These are phyloP conservation scores for Rasamsonia emersonii DNA, from an alignment of 2,329 filamentous ascomycete species.

Conservation along the genomic window DNA sequence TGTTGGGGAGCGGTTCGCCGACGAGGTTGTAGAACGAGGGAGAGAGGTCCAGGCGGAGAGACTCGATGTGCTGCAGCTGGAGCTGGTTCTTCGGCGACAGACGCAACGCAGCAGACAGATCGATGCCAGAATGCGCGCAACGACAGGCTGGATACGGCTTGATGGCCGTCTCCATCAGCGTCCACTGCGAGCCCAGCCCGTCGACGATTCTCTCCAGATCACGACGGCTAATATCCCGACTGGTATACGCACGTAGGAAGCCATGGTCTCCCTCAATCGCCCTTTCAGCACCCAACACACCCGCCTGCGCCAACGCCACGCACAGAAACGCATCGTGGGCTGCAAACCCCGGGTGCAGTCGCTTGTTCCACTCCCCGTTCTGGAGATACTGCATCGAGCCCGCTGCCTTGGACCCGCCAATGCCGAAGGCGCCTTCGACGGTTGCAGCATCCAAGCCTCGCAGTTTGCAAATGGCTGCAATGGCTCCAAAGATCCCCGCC, in stretches of 20 bases:
- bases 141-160: conserved; percentile 3
- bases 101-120: background rate
- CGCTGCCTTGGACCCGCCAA: conserved; percentile 29
- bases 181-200: background rate
- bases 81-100: background rate
- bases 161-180: background rate
- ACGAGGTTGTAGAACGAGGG: too few species aligned
- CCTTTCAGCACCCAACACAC: conserved; percentile 12
- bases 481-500: conserved; percentile 29
- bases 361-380: conserved; percentile 32
- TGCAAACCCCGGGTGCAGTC: conserved; percentile 31
- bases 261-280: background rate
- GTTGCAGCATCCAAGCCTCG: conserved; percentile 14
- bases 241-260: background rate
- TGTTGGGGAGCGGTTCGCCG: too few species aligned
- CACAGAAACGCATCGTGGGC: conserved; percentile 31
- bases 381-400: conserved; percentile 33
- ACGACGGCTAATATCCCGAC: background rate
- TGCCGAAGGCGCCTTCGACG: conserved; percentile 27
- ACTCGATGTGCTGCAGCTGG: too few species aligned
- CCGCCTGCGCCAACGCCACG: conserved; percentile 26
- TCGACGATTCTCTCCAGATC: background rate
- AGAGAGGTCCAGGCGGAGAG: background rate
- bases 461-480: conserved; percentile 23
- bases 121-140: background rate